These are phyloP conservation scores for Fusarium sp. DNA, from an alignment of 2,329 filamentous ascomycete genomes.

Conservation along the genomic window DNA sequence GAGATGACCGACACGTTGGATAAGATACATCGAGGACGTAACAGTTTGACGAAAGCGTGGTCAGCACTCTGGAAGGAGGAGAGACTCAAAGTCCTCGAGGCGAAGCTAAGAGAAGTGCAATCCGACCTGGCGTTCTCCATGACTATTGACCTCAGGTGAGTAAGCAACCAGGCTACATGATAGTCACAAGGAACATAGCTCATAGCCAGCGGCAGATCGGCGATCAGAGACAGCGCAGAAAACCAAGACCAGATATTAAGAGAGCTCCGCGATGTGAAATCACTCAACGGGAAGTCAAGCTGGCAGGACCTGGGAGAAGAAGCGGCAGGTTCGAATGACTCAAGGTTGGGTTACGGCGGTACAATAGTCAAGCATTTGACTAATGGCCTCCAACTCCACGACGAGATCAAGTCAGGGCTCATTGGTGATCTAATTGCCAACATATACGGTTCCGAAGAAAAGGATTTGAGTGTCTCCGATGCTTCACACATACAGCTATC, in stretches of 20 bases:
- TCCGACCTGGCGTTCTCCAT: not conserved
- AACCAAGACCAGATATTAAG: not conserved
- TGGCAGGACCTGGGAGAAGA: rapidly evolving
- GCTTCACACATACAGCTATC: not conserved
- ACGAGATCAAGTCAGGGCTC: not conserved
- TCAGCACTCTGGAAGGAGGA: constrained; percentile 3
- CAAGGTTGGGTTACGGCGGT: not conserved
- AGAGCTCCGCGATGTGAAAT: not conserved
- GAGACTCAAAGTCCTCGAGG: not conserved
- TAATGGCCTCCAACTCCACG: not conserved
- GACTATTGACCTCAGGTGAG: not conserved
- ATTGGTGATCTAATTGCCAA: not conserved
- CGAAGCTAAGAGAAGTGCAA: not conserved
- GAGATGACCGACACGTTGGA: not conserved
- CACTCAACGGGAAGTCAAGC: rapidly evolving
- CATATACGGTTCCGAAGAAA: not conserved
- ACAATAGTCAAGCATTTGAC: not conserved
- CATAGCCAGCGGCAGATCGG: not conserved
- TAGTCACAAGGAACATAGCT: not conserved
- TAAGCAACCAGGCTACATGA: rapidly evolving
- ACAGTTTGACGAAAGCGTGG: constrained; percentile 1
- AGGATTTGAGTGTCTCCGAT: not conserved
- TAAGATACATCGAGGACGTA: not conserved
- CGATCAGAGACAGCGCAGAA: not conserved
- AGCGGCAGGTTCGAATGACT: no score